These are phyloP conservation scores for Debaryomycetaceae sp. DNA, from an alignment of 1,139 yeast species.

Conservation along the genomic window DNA sequence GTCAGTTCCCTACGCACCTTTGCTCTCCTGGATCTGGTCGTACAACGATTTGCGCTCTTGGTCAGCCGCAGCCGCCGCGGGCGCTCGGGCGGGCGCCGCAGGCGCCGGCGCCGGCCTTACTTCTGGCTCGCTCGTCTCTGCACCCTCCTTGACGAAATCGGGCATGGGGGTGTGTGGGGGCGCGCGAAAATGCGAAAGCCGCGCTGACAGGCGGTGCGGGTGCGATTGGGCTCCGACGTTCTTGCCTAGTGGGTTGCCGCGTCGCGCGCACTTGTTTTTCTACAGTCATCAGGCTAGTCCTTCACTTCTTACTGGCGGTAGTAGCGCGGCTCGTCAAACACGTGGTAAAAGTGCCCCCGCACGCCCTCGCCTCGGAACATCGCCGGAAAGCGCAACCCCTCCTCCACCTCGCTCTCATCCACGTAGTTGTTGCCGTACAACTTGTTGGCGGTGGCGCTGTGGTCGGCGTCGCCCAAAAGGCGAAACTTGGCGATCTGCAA, in stretches of 20 bases:
- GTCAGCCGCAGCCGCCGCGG: conserved; percentile 5
- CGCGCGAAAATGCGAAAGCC: background rate
- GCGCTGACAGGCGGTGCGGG: too few relatives aligned
- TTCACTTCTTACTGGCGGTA: conserved; percentile 33
- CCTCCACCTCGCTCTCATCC: conserved; percentile 53
- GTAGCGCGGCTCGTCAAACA: conserved; percentile 86
- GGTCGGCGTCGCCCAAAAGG: conserved; percentile 45
- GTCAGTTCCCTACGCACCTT: conserved; percentile 20
- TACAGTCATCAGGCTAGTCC: conserved; percentile 1
- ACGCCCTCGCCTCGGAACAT: conserved; percentile 89
- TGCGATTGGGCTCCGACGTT: too few relatives aligned
- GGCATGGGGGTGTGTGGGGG: conserved; percentile 6
- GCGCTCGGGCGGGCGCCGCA: too few relatives aligned
- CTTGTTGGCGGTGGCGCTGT: conserved; percentile 24
- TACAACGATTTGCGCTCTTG: conserved; percentile 25
- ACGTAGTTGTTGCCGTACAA: conserved; percentile 55
- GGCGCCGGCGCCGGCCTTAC: background rate
- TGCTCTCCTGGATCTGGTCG: conserved; percentile 33
- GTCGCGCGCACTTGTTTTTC: too few relatives aligned
- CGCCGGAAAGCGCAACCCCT: conserved; percentile 73
- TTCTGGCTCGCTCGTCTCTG: conserved; percentile 4
- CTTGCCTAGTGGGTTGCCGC: too few relatives aligned
- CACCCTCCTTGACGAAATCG: conserved; percentile 10
- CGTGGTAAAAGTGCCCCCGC: conserved; percentile 90
- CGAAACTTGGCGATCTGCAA: conserved; percentile 92